Percentiles rank a stretch among this genome's conserved stretches.
Conservation (phyloP, 495 filamentous ascomycete species). For the Penicillium mononematosum region DNA sequence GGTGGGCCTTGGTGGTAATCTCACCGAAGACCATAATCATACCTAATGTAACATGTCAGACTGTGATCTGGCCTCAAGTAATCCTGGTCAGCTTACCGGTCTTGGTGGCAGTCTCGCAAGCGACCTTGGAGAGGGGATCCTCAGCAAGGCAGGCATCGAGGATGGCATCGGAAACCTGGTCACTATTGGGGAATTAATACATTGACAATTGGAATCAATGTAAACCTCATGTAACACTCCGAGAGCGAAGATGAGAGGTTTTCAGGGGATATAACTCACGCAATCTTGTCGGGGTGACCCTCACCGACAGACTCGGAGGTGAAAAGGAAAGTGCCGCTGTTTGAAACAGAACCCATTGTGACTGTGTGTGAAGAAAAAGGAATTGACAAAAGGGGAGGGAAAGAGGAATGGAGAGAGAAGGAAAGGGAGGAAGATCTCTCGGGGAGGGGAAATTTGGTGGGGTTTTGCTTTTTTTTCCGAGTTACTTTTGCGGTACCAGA, state of each 20-base stretch:
- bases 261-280: slow-evolving; percentile 47
- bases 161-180: slow-evolving; percentile 97
- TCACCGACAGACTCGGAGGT: slow-evolving; percentile 99
- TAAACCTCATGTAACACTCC: background rate
- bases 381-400: slow-evolving; percentile 18
- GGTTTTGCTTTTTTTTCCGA: slow-evolving; percentile 25
- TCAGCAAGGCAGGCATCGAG: slow-evolving; percentile 95
- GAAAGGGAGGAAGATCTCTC: slow-evolving; percentile 13
- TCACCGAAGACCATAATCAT: slow-evolving; percentile 99
- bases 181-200: slow-evolving; percentile 47
- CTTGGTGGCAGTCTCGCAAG: slow-evolving; percentile 99
- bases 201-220: background rate
- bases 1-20: slow-evolving; percentile 90
- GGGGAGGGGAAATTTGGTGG: slow-evolving; percentile 30
- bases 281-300: slow-evolving; percentile 97
- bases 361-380: slow-evolving; percentile 23
- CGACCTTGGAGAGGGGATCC: slow-evolving; percentile 96
- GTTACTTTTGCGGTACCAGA: slow-evolving; percentile 20
- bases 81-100: slow-evolving; percentile 57
- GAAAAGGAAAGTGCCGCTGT: slow-evolving; percentile 87
- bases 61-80: slow-evolving; percentile 9
- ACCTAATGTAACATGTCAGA: slow-evolving; percentile 41
- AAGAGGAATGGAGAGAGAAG: slow-evolving; percentile 12
- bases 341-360: slow-evolving; percentile 61
- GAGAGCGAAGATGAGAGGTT: slow-evolving; percentile 2